These are phyloP conservation scores for Starmera dryadoides DNA, from an alignment of 805 yeast species.

Conservation along the genomic window DNA sequence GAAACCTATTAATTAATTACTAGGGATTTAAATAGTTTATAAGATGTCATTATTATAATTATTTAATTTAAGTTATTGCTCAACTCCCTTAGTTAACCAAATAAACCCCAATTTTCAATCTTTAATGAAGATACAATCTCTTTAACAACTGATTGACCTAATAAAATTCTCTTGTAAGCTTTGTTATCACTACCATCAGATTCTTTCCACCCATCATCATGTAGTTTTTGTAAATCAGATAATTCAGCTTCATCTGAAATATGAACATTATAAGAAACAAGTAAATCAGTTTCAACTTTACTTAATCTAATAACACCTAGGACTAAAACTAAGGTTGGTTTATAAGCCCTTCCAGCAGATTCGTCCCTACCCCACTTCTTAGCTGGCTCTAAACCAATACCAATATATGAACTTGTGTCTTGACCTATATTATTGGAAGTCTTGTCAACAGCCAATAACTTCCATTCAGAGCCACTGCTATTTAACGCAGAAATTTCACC, in stretches of 20 bases:
- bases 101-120: slow-evolving; percentile 41
- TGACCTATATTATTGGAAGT: slow-evolving; percentile 6
- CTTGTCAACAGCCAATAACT: slow-evolving; percentile 20
- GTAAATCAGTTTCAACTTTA: slow-evolving; percentile 49
- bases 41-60: no score
- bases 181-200: slow-evolving; percentile 5
- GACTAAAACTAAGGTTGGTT: slow-evolving; percentile 38
- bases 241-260: slow-evolving; percentile 24
- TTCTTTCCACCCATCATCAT: slow-evolving; percentile 4
- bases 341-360: slow-evolving; percentile 11
- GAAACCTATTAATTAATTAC: no score
- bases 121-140: slow-evolving; percentile 22
- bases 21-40: no score
- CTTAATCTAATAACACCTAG: slow-evolving; percentile 50
- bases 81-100: slow-evolving; percentile 22
- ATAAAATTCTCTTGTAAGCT: slow-evolving; percentile 22
- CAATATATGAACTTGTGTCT: slow-evolving; percentile 21
- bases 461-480: slow-evolving; percentile 25
- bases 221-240: slow-evolving; percentile 13
- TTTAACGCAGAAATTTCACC: slow-evolving; percentile 44
- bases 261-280: slow-evolving; percentile 58
- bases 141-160: slow-evolving; percentile 19
- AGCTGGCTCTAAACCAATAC: slow-evolving; percentile 35
- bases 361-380: slow-evolving; percentile 44
- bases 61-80: no score